phyloP scores from a whole-genome alignment of 257 asterid species.

The Nicotiana noctiflora region DNA sequence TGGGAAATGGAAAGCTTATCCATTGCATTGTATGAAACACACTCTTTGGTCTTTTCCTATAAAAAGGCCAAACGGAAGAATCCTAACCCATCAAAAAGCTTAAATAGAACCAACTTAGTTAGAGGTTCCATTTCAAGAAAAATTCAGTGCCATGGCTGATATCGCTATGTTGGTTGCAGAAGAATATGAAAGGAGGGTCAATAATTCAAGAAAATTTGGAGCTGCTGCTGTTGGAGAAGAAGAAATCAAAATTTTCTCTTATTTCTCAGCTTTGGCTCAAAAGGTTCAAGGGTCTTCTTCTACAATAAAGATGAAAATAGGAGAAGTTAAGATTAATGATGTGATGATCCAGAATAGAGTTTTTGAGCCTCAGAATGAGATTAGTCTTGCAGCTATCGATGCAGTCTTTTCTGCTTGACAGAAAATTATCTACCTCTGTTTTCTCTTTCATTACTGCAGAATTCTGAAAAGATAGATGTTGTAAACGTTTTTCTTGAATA shows the following conservation, averaged over 20 bases:
- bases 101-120: neutral
- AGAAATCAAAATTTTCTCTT: conserved; percentile 31
- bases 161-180: conserved; percentile 78
- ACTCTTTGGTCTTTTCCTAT: neutral
- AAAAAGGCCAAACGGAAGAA: neutral
- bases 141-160: conserved; percentile 41
- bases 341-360: neutral
- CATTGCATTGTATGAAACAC: neutral
- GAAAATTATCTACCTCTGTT: too few species aligned
- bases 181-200: conserved; percentile 68
- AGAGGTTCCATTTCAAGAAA: too few species aligned
- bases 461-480: too few species aligned
- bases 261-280: conserved; percentile 31
- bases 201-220: conserved; percentile 40
- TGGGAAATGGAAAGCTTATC: neutral
- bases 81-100: neutral
- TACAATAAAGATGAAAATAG: neutral
- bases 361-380: neutral
- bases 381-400: too few species aligned
- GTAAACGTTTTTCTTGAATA: too few species aligned
- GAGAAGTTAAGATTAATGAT: neutral
- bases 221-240: conserved; percentile 24
- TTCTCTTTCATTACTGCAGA: too few species aligned
- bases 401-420: too few species aligned
- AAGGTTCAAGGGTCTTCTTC: conserved; percentile 24